Evolutionary conservation across 192 early-diverging fungal genomes (phyloP).

Genomic region (Coemansia sp.): DNA sequence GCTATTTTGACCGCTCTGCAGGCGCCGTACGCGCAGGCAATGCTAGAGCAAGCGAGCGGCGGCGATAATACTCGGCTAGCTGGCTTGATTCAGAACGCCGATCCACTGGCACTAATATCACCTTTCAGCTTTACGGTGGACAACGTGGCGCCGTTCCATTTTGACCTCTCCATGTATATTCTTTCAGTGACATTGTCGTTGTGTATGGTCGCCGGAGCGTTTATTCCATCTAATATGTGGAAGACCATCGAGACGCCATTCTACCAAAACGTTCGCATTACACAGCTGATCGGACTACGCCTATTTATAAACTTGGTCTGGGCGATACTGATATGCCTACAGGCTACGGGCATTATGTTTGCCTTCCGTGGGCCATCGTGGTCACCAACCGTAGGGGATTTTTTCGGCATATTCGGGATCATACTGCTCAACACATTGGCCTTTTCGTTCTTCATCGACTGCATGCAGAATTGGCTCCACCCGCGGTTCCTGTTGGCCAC

Average conservation of each 20-base stretch:
- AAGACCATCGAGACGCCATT: constrained; percentile 55
- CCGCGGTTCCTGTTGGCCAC: constrained; percentile 44
- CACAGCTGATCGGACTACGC: constrained; percentile 37
- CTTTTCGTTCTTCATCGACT: constrained; percentile 53
- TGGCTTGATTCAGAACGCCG: constrained; percentile 22
- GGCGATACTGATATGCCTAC: constrained; percentile 35
- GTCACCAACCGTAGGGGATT: constrained; percentile 40
- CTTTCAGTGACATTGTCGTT: constrained; percentile 49
- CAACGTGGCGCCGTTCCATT: constrained; percentile 53
- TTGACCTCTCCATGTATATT: constrained; percentile 52
- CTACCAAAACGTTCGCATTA: constrained; percentile 36
- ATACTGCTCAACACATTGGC: constrained; percentile 45
- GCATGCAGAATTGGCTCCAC: constrained; percentile 53
- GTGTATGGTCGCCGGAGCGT: constrained; percentile 48
- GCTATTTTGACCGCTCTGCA: constrained; percentile 26
- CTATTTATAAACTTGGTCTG: constrained; percentile 36
- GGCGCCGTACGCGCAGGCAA: constrained; percentile 25
- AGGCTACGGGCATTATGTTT: constrained; percentile 42
- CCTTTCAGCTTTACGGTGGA: constrained; percentile 44
- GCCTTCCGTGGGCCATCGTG: constrained; percentile 44
- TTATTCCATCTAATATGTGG: constrained; percentile 59
- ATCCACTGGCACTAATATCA: constrained; percentile 35
- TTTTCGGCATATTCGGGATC: constrained; percentile 44
- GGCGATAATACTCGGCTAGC: constrained; percentile 11
- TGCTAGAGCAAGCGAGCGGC: constrained; percentile 18